These are phyloP conservation scores for Solanum dulcamara DNA, from an alignment of 257 asterid species.

Conservation along the genomic window DNA sequence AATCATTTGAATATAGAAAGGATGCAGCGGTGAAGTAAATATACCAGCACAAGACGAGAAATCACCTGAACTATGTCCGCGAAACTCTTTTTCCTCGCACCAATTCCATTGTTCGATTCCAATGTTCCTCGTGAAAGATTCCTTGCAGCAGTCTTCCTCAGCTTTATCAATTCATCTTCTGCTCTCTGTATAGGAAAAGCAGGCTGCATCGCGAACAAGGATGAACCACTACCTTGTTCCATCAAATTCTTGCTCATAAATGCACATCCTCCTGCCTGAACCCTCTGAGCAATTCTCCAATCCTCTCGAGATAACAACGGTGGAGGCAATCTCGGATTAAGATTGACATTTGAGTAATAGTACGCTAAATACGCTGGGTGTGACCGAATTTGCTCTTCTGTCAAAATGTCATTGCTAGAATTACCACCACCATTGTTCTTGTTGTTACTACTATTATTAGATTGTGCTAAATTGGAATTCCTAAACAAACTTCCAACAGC, in stretches of 20 bases:
- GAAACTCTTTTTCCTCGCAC: constrained; percentile 63
- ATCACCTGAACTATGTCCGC: constrained; percentile 84
- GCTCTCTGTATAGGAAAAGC: constrained; percentile 28
- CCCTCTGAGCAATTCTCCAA: constrained; percentile 67
- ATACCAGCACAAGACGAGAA: not conserved
- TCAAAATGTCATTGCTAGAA: constrained; percentile 13
- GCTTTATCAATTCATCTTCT: constrained; percentile 44
- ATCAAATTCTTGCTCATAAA: constrained; percentile 18
- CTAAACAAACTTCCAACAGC: constrained; percentile 37
- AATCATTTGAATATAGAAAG: not conserved
- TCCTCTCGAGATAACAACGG: constrained; percentile 76
- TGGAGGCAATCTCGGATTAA: constrained; percentile 79
- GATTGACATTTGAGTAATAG: constrained; percentile 67
- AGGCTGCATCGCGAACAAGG: constrained; percentile 36
- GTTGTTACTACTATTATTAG: not conserved
- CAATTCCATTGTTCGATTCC: constrained; percentile 43
- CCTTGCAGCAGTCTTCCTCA: constrained; percentile 57
- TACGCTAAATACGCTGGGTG: constrained; percentile 68
- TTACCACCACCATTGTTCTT: not conserved
- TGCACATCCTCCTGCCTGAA: constrained; percentile 44
- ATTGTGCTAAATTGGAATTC: constrained; percentile 24
- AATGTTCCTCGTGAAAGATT: constrained; percentile 22
- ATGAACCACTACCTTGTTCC: constrained; percentile 22
- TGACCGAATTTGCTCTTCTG: constrained; percentile 66
- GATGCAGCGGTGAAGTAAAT: not conserved